A percentile compares a stretch with the other conserved stretches of the same genome.
These are phyloP conservation scores for Prunus mume DNA, from an alignment of 306 rosid genomes.

Conservation along the genomic window DNA sequence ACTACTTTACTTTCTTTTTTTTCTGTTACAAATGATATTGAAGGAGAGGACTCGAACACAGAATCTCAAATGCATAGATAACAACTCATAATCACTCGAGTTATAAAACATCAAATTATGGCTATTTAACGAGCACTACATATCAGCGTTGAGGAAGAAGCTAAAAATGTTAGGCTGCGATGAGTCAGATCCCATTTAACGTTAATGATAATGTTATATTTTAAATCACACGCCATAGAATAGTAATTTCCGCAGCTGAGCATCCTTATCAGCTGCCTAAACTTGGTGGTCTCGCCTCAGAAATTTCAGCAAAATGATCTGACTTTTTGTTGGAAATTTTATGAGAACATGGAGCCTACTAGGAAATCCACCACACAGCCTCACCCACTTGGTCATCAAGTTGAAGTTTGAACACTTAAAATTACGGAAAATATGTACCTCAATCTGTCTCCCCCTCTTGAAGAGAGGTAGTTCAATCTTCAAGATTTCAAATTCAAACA, in stretches of 20 bases:
- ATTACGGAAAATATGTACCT: too few relatives aligned
- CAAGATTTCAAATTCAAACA: conserved; percentile 2
- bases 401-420: not conserved
- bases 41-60: too few relatives aligned
- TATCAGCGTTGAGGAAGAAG: too few relatives aligned
- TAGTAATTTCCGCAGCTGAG: not conserved
- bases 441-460: not conserved
- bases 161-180: not conserved
- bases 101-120: too few relatives aligned
- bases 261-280: not conserved
- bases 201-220: not conserved
- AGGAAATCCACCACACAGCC: not conserved
- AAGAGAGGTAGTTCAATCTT: not conserved
- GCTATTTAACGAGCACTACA: not conserved
- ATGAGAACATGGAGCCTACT: not conserved
- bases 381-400: not conserved
- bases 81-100: too few relatives aligned
- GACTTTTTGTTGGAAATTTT: not conserved
- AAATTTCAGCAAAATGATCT: not conserved
- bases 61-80: too few relatives aligned
- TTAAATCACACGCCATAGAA: not conserved
- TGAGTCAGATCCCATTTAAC: not conserved
- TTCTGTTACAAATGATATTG: too few relatives aligned
- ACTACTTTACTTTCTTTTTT: too few relatives aligned
- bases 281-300: too few relatives aligned